A percentile compares a stretch with the other conserved stretches of the same genome.
Evolutionary conservation across 2,329 filamentous ascomycete species (phyloP).

Genomic region (Shiraia bambusicola): DNA sequence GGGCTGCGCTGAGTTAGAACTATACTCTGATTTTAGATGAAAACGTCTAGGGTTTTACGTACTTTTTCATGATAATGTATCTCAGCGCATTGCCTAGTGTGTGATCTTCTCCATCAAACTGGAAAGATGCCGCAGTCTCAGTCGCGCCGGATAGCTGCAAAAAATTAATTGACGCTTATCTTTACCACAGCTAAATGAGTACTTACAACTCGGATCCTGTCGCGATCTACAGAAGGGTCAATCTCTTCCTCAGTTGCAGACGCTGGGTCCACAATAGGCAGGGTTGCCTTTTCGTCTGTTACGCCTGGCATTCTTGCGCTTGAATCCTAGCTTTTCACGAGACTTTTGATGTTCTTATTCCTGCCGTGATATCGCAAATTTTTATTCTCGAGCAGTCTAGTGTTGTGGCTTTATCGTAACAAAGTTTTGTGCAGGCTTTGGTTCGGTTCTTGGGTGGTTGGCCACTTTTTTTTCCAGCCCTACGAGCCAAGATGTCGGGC

Average conservation of each 20-base stretch:
- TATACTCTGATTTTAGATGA: neutral
- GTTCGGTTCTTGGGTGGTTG: conserved; percentile 25
- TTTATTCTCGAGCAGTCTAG: conserved; percentile 2
- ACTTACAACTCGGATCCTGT: conserved; percentile 50
- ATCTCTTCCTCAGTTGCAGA: conserved; percentile 32
- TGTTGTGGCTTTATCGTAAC: conserved; percentile 23
- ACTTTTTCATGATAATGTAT: conserved; percentile 99
- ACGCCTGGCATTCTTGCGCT: conserved; percentile 22
- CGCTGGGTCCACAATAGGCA: conserved; percentile 26
- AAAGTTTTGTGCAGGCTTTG: conserved; percentile 28
- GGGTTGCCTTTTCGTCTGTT: conserved; percentile 19
- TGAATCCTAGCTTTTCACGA: conserved; percentile 9
- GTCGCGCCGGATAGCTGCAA: conserved; percentile 76
- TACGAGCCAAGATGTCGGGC: conserved; percentile 30
- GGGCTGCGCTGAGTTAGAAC: conserved; percentile 59
- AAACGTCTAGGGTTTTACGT: conserved; percentile 31
- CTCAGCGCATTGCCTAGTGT: conserved; percentile 91
- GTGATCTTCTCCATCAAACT: conserved; percentile 91
- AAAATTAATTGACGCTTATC: conserved; percentile 1
- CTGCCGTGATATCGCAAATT: neutral
- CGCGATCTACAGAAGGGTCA: conserved; percentile 42
- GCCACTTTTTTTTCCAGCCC: conserved; percentile 31
- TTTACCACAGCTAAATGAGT: neutral
- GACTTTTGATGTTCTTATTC: neutral
- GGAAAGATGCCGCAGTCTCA: conserved; percentile 88